A percentile compares a stretch with the other conserved stretches of the same genome.
These are phyloP conservation scores for Digitaria exilis DNA, from an alignment of 202 grass and related monocot species.

Conservation along the genomic window DNA sequence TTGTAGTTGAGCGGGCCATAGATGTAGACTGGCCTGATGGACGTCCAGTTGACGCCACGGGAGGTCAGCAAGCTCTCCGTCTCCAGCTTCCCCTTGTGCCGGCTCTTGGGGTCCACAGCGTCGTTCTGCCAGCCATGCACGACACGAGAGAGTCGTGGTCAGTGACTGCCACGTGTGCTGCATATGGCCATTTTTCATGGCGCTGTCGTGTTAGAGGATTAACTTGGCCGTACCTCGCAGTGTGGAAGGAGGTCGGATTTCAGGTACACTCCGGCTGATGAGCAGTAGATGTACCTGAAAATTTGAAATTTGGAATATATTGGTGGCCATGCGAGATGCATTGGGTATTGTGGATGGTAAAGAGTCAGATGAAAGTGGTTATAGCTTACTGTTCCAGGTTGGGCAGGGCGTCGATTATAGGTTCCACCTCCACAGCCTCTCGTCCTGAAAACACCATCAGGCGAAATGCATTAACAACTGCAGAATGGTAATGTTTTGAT, in stretches of 20 bases:
- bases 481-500: not conserved
- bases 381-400: constrained; percentile 88
- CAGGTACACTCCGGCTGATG: constrained; percentile 94
- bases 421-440: constrained; percentile 71
- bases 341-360: not conserved
- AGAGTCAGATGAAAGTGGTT: constrained; percentile 18
- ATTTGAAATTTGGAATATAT: constrained; percentile 29
- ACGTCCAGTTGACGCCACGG: constrained; percentile 87
- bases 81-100: constrained; percentile 99
- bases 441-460: constrained; percentile 59
- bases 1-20: constrained; percentile 98
- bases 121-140: constrained; percentile 56
- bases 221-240: constrained; percentile 66
- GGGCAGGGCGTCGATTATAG: constrained; percentile 84
- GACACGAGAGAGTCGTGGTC: not conserved
- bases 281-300: constrained; percentile 95
- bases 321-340: not conserved
- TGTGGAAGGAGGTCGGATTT: constrained; percentile 91
- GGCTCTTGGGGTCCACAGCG: constrained; percentile 91
- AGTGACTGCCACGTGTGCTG: not conserved
- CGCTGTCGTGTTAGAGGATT: not conserved
- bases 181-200: not conserved
- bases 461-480: not conserved
- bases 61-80: constrained; percentile 82
- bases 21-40: constrained; percentile 92